Percentiles rank a stretch among this genome's conserved stretches.
phyloP scores from a whole-genome alignment of 176 grass and related monocot species.

The Zea luxurians region DNA sequence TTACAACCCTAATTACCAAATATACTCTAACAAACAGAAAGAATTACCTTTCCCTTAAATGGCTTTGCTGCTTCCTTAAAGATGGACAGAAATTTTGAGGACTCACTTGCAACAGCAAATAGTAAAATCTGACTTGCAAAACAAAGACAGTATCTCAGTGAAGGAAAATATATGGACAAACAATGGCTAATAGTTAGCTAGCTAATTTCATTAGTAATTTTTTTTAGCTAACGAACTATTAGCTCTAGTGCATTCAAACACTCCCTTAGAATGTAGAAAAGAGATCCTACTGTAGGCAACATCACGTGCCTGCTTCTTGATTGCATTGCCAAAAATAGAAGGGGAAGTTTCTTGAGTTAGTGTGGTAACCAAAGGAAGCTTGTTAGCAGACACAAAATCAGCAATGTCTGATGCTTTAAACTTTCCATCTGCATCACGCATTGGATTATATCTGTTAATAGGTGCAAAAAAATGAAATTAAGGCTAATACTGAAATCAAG shows the following conservation, averaged over 20 bases:
- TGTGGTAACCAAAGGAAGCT: constrained; percentile 74
- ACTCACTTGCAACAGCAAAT: constrained; percentile 75
- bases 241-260: too few species aligned
- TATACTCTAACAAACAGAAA: constrained; percentile 2
- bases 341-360: constrained; percentile 76
- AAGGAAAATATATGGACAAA: constrained; percentile 6
- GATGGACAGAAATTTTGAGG: constrained; percentile 51
- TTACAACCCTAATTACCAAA: background rate
- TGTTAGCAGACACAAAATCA: constrained; percentile 81
- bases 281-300: background rate
- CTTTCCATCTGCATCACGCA: constrained; percentile 60
- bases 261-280: constrained; percentile 3
- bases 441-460: constrained; percentile 11
- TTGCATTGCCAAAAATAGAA: constrained; percentile 84
- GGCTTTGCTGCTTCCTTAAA: constrained; percentile 84
- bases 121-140: constrained; percentile 64
- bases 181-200: background rate
- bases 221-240: too few species aligned
- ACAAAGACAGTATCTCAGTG: constrained; percentile 18
- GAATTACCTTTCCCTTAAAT: constrained; percentile 85
- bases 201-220: too few species aligned
- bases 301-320: constrained; percentile 79
- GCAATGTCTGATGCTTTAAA: constrained; percentile 66
- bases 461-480: background rate
- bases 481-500: background rate